Evolutionary conservation across 2,329 filamentous ascomycete genomes (phyloP).

Genomic region (Teratosphaeria pseudoeucalypti): DNA sequence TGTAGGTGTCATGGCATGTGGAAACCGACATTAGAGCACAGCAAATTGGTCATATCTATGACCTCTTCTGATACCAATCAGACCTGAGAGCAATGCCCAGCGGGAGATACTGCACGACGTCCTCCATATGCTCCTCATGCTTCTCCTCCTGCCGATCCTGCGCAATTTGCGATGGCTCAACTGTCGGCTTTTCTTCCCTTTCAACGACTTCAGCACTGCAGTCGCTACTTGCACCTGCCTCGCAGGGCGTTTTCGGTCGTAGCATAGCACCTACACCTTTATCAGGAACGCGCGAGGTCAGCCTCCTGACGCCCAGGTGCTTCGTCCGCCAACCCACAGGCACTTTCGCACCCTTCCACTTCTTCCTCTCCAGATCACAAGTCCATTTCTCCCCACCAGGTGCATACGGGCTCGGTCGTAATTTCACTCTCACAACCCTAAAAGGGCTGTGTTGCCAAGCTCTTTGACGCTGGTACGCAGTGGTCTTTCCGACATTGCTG

Average conservation of each 20-base stretch:
- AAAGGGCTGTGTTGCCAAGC: neutral
- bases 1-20: no score
- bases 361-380: neutral
- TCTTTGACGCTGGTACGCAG: neutral
- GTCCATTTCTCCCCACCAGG: neutral
- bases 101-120: neutral
- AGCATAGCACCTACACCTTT: neutral
- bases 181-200: neutral
- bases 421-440: neutral
- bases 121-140: neutral
- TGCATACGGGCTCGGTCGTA: neutral
- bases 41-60: neutral
- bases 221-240: neutral
- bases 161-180: neutral
- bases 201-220: neutral
- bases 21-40: no score
- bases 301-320: neutral
- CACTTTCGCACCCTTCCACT: neutral
- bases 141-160: neutral
- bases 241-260: neutral
- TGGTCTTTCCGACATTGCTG: neutral
- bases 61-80: neutral
- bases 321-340: neutral
- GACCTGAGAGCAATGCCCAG: neutral
- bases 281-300: neutral